A percentile compares a stretch with the other conserved stretches of the same genome.
Conservation (phyloP, 768 basidiomycete species). For the Crepidotus variabilis region DNA sequence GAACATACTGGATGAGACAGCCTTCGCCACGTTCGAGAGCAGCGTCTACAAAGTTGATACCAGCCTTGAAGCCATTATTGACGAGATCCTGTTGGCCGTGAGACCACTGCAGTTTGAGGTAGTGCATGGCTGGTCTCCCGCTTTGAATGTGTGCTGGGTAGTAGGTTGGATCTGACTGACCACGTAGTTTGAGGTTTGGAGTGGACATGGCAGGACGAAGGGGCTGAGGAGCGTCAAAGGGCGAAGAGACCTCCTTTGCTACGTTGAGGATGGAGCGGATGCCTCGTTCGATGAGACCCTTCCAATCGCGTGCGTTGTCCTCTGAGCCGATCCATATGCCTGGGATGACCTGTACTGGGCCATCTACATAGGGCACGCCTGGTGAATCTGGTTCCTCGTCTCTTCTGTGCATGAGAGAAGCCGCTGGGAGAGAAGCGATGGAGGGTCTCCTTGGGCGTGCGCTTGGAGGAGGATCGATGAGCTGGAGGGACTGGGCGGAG, state of each 20-base stretch:
- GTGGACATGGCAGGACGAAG: constrained; percentile 65
- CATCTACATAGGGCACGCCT: constrained; percentile 69
- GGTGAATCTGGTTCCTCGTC: constrained; percentile 58
- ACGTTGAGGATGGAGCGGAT: constrained; percentile 87
- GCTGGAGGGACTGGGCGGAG: constrained; percentile 46
- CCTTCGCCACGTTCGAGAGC: constrained; percentile 74
- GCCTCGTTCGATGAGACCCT: constrained; percentile 59
- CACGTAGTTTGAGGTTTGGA: constrained; percentile 50
- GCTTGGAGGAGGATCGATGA: constrained; percentile 28
- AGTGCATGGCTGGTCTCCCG: constrained; percentile 78
- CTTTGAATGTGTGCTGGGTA: constrained; percentile 62
- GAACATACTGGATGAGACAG: constrained; percentile 78
- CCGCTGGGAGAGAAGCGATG: constrained; percentile 62
- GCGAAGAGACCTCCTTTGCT: constrained; percentile 84
- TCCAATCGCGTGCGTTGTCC: constrained; percentile 86
- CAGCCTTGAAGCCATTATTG: constrained; percentile 69
- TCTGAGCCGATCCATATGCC: constrained; percentile 89
- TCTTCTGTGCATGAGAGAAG: constrained; percentile 55
- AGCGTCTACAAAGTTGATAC: constrained; percentile 79
- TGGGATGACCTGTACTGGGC: constrained; percentile 82
- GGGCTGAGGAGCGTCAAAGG: constrained; percentile 54
- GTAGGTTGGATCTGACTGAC: constrained; percentile 45
- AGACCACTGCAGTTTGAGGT: constrained; percentile 89
- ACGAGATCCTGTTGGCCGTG: constrained; percentile 93
- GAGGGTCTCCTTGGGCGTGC: constrained; percentile 58